Conservation (phyloP, 192 early-diverging fungal species). For the Coemansia sp. region DNA sequence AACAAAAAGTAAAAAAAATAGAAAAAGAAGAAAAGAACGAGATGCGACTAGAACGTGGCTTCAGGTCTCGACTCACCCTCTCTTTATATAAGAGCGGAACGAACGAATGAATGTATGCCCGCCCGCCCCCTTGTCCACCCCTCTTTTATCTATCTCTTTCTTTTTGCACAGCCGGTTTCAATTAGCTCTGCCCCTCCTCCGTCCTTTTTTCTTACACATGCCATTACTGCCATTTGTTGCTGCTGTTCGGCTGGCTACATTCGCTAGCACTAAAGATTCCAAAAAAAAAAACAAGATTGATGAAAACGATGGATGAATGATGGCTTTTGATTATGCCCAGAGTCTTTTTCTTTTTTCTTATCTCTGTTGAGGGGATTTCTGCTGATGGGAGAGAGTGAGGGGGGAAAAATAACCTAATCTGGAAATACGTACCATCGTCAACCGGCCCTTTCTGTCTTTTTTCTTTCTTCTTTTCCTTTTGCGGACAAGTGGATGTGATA, state of each 20-base stretch:
- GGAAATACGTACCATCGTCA: neutral
- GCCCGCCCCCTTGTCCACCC: no score
- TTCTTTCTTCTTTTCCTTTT: neutral
- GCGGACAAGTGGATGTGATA: no score
- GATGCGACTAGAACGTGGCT: neutral
- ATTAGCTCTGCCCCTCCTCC: no score
- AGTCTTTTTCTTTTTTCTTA: constrained; percentile 7
- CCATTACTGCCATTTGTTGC: no score
- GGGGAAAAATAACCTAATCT: neutral
- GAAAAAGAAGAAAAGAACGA: constrained; percentile 5
- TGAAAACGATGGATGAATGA: no score
- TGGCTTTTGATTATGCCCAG: no score
- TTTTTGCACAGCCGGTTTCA: no score
- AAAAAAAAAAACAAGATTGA: no score
- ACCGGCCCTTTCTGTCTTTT: neutral
- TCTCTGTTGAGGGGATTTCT: constrained; percentile 1
- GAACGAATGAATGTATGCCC: neutral
- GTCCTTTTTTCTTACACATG: no score
- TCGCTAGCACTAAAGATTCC: no score
- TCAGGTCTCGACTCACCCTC: neutral
- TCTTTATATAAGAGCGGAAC: neutral
- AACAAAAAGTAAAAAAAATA: neutral
- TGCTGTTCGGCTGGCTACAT: no score
- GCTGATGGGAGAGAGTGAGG: neutral
- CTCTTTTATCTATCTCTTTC: no score